Percentiles rank a stretch among this genome's conserved stretches.
Evolutionary conservation across 2,329 filamentous ascomycete genomes (phyloP).

Genomic region (Sordariomycetes sp.): DNA sequence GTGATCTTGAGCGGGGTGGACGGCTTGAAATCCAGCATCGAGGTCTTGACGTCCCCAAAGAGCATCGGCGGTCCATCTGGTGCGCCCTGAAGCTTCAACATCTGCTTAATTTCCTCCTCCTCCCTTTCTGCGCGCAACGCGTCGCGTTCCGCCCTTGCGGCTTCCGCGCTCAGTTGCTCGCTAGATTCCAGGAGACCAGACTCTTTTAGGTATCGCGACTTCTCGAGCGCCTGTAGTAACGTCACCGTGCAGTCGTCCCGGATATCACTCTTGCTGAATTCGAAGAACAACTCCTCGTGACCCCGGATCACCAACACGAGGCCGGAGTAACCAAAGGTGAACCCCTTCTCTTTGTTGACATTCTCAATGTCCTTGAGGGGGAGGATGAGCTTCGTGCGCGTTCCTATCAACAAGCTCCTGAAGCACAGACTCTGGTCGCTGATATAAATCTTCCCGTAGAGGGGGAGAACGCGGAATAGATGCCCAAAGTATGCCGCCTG

Average conservation of each 20-base stretch:
- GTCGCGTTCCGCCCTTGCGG: conserved; percentile 68
- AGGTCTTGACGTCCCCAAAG: conserved; percentile 81
- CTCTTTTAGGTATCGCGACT: conserved; percentile 55
- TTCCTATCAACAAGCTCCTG: conserved; percentile 77
- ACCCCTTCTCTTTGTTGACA: conserved; percentile 88
- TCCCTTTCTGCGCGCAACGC: conserved; percentile 45
- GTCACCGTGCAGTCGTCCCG: conserved; percentile 85
- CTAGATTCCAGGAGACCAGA: conserved; percentile 54
- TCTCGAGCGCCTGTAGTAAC: conserved; percentile 63
- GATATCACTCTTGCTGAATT: conserved; percentile 65
- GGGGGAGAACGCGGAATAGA: conserved; percentile 74
- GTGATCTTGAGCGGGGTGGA: conserved; percentile 67
- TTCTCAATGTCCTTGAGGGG: conserved; percentile 88
- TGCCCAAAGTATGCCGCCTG: conserved; percentile 87
- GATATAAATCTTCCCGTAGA: conserved; percentile 95
- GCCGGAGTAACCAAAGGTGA: conserved; percentile 80
- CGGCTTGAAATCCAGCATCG: conserved; percentile 85
- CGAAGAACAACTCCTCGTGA: conserved; percentile 93
- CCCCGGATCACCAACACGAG: conserved; percentile 87
- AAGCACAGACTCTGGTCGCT: conserved; percentile 84
- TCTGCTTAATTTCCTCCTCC: conserved; percentile 24
- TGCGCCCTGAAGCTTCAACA: conserved; percentile 14
- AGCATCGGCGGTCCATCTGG: conserved; percentile 58
- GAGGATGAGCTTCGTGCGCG: conserved; percentile 82
- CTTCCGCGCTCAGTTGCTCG: conserved; percentile 57